Conservation (phyloP, 208 protist species). For the Wallacemonas sp. region DNA sequence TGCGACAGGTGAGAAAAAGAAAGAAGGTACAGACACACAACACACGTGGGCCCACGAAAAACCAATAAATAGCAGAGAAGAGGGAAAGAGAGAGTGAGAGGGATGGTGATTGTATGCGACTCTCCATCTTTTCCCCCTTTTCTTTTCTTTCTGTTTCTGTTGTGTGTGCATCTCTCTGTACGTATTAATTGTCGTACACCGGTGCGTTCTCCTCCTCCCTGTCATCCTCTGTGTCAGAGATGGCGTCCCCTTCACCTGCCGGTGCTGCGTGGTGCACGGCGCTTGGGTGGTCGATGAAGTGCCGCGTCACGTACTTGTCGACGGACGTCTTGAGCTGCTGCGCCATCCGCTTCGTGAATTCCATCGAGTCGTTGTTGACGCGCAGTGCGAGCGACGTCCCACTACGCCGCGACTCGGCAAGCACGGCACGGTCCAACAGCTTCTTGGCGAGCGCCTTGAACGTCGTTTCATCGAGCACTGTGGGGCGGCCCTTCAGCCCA, state of each 20-base stretch:
- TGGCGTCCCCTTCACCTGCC: background rate
- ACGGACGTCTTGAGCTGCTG: conserved; percentile 66
- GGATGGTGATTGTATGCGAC: background rate
- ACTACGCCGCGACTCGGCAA: conserved; percentile 45
- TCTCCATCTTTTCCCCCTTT: background rate
- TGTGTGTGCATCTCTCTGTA: background rate
- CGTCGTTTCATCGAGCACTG: conserved; percentile 49
- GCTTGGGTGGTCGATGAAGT: conserved; percentile 27
- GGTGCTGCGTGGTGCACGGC: background rate
- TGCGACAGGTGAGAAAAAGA: too few species aligned
- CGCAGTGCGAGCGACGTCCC: conserved; percentile 64
- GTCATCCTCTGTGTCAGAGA: background rate
- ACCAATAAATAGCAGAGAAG: conserved; percentile 5
- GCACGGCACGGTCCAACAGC: conserved; percentile 72
- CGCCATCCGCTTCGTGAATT: conserved; percentile 61
- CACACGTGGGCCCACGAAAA: background rate
- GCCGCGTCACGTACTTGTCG: conserved; percentile 69
- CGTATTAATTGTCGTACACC: conserved; percentile 36
- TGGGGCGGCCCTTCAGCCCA: conserved; percentile 44
- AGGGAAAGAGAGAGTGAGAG: background rate
- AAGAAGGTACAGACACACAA: background rate
- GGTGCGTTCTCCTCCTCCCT: conserved; percentile 33
- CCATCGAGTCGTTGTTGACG: conserved; percentile 28
- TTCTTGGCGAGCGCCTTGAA: conserved; percentile 52
- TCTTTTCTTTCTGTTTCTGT: conserved; percentile 4